phyloP scores from a whole-genome alignment of 1,139 yeast genomes.

The Pichia sp. region DNA sequence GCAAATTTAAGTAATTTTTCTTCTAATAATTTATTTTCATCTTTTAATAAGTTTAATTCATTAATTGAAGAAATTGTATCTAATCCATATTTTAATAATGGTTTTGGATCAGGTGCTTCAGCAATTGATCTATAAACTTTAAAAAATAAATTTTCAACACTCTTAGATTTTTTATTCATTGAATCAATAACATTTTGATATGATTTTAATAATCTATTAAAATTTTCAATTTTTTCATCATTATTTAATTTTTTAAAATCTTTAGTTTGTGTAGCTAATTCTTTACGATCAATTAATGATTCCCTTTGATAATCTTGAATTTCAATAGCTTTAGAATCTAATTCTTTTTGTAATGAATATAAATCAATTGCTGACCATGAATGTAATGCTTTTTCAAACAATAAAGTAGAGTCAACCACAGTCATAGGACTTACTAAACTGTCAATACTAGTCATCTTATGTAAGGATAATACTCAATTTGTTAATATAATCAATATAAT shows the following conservation, averaged over 20 bases:
- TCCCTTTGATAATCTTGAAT: constrained; percentile 64
- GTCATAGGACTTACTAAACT: background rate
- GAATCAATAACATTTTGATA: constrained; percentile 87
- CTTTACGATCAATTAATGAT: constrained; percentile 65
- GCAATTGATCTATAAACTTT: constrained; percentile 69
- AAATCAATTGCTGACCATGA: constrained; percentile 75
- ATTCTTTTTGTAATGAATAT: constrained; percentile 56
- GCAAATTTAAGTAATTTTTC: constrained; percentile 61
- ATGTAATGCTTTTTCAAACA: constrained; percentile 58
- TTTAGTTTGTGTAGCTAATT: constrained; percentile 75
- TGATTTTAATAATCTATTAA: constrained; percentile 64
- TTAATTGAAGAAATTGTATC: constrained; percentile 47
- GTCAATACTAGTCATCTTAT: background rate
- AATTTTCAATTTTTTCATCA: constrained; percentile 55
- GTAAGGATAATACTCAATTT: background rate
- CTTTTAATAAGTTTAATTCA: constrained; percentile 47
- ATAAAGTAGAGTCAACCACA: constrained; percentile 7
- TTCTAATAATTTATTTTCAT: constrained; percentile 50
- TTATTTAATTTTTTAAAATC: constrained; percentile 69
- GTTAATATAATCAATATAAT: too few species aligned
- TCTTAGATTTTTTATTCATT: constrained; percentile 71
- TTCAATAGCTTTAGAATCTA: constrained; percentile 71
- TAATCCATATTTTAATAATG: constrained; percentile 65
- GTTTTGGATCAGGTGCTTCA: constrained; percentile 92
- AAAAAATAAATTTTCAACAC: constrained; percentile 66